These are phyloP conservation scores for Xerocomellus chrysenteron DNA, from an alignment of 768 basidiomycete species.

Conservation along the genomic window DNA sequence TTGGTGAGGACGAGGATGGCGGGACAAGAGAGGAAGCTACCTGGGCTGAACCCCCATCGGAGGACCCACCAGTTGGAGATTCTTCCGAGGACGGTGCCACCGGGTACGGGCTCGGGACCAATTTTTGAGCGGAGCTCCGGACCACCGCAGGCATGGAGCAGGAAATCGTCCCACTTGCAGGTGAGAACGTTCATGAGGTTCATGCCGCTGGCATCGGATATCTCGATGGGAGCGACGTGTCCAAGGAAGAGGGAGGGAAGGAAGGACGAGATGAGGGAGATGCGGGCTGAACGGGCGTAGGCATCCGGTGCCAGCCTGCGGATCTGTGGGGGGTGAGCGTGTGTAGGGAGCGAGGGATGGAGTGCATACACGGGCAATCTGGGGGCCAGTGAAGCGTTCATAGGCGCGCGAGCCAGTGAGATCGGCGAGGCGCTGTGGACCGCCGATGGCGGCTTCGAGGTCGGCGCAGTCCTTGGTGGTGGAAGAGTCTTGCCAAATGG, in stretches of 20 bases:
- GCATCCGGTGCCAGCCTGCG: background rate
- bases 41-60: constrained; percentile 5
- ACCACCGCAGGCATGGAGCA: background rate
- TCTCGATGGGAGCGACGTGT: constrained; percentile 7
- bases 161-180: background rate
- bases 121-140: constrained; percentile 3
- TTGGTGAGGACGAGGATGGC: background rate
- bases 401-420: constrained; percentile 6
- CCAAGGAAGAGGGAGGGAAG: constrained; percentile 5
- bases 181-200: constrained; percentile 8
- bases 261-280: constrained; percentile 6
- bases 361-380: constrained; percentile 2
- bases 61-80: constrained; percentile 5
- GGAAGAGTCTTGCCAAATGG: constrained; percentile 8
- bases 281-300: background rate
- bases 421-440: background rate
- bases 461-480: background rate
- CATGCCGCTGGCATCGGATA: constrained; percentile 8
- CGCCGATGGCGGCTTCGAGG: background rate
- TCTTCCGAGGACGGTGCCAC: background rate
- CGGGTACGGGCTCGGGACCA: constrained; percentile 3
- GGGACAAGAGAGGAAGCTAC: background rate
- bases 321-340: background rate
- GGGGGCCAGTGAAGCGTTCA: constrained; percentile 7
- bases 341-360: background rate